These are phyloP conservation scores for Coniferiporia sulphurascens DNA, from an alignment of 1,284 basidiomycete species.

Conservation along the genomic window DNA sequence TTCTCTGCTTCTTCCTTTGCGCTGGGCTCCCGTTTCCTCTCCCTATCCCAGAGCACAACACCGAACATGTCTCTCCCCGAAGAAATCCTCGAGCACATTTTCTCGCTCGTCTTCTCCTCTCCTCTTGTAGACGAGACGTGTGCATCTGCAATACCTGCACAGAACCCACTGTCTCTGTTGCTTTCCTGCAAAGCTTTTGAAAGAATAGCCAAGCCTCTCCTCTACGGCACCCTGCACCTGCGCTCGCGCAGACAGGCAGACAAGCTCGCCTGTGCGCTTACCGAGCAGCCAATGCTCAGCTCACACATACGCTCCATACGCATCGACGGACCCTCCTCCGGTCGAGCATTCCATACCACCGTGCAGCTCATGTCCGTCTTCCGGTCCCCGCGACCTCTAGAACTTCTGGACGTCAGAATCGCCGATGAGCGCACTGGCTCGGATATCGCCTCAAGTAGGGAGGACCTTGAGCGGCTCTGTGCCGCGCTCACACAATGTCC, in stretches of 20 bases:
- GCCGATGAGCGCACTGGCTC: slow-evolving; percentile 28
- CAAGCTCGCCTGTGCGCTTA: slow-evolving; percentile 37
- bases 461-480: slow-evolving; percentile 35
- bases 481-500: slow-evolving; percentile 30
- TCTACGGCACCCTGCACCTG: slow-evolving; percentile 45
- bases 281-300: slow-evolving; percentile 33
- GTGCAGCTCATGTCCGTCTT: slow-evolving; percentile 16
- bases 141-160: slow-evolving; percentile 13
- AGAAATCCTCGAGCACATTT: slow-evolving; percentile 50
- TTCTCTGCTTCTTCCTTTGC: background rate
- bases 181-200: slow-evolving; percentile 45
- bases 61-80: slow-evolving; percentile 36
- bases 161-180: slow-evolving; percentile 35
- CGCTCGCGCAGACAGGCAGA: slow-evolving; percentile 32
- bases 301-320: slow-evolving; percentile 35
- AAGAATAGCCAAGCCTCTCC: slow-evolving; percentile 47
- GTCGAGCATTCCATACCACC: slow-evolving; percentile 29
- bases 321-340: slow-evolving; percentile 30
- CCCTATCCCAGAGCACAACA: background rate
- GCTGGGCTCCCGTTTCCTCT: background rate
- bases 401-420: slow-evolving; percentile 41
- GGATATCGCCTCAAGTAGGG: slow-evolving; percentile 23
- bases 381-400: slow-evolving; percentile 21
- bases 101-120: slow-evolving; percentile 35
- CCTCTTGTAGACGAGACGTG: slow-evolving; percentile 21